phyloP scores from a whole-genome alignment of 1,284 basidiomycete species.

The Golubevia sp. region DNA sequence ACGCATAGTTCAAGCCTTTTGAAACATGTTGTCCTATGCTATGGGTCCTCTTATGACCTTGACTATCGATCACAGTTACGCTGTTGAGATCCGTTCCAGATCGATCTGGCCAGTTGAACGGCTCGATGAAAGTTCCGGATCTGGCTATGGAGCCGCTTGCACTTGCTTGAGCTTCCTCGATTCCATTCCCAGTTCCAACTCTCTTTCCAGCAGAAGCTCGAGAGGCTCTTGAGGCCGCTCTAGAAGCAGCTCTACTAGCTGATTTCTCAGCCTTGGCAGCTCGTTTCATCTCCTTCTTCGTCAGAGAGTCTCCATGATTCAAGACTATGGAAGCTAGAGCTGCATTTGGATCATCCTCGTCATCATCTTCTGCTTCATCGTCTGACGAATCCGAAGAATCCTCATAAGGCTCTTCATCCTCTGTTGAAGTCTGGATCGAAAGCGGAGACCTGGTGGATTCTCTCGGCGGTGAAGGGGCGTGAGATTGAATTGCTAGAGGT shows the following conservation, averaged over 20 bases:
- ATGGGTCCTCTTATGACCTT: slow-evolving; percentile 19
- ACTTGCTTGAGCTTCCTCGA: too few species aligned
- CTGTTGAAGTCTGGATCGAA: background rate
- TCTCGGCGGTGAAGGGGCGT: background rate
- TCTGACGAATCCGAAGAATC: background rate
- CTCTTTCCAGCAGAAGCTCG: too few species aligned
- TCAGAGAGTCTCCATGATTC: slow-evolving; percentile 33
- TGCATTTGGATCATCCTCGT: background rate
- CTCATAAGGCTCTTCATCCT: background rate
- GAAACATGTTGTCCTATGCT: slow-evolving; percentile 25
- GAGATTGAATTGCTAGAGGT: background rate
- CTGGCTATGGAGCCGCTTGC: too few species aligned
- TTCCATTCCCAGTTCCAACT: too few species aligned
- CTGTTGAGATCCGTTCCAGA: slow-evolving; percentile 5
- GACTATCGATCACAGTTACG: slow-evolving; percentile 14
- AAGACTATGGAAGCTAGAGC: slow-evolving; percentile 14
- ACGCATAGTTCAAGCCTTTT: slow-evolving; percentile 37
- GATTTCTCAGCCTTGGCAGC: slow-evolving; percentile 27
- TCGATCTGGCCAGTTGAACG: too few species aligned
- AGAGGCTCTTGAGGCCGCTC: slow-evolving; percentile 6
- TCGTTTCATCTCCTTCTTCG: slow-evolving; percentile 31
- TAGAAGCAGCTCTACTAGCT: slow-evolving; percentile 22
- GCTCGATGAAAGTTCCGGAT: too few species aligned
- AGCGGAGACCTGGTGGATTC: background rate
- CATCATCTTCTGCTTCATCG: too few species aligned